Base-by-base conservation (phyloP, 225 moss, liverwort and hornwort species). In the Climacium dendroides region DNA sequence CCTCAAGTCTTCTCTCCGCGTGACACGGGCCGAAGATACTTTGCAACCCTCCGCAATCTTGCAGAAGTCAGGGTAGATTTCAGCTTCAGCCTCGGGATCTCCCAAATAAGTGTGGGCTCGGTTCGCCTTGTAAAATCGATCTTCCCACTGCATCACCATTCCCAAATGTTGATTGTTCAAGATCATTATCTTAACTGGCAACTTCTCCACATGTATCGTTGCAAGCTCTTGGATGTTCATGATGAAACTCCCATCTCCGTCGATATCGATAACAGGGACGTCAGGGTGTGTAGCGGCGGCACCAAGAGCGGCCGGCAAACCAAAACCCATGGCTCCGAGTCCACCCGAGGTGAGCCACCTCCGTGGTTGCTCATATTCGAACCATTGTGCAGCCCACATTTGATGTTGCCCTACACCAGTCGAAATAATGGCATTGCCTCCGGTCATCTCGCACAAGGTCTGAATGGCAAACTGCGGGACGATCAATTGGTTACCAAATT, bases 351-450 rank as follows among this genome's bases (percentile, higher is more conserved):
- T 99, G 81, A 99, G 93, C 99, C 99, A 99, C 71, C 97, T 91
- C 69, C 97, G 94, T 59, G 99, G 99, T 92, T 99, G 92, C 79
- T 99, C 94, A 60, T 94, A 99, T 45, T 94, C 89, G 88, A 89
- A 99, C 88, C 92, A 97, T 86, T 99, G 99, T 13, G 99, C 99
- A 85, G 99, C 99, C 99, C 99, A 99, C 99, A 99, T 99, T 88
- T 99, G 99, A 91, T 99, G 99, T 58, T 99, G 99, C 39, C 97
- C 99, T n/a, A 99, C 99, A 63, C 99, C 99, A 82, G 99, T 99
- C 24, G 99, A 93, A n/a, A 99, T 92, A 28, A 99, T 96, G 48
- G 99, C 99, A 79, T 99, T 93, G 69, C 99, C 99, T 55, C 93
- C 90, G 4, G 99, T 99, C 79, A 99, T 70, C 94, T 99, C 93